Base-by-base conservation (phyloP, 495 filamentous ascomycete genomes). In the Glarea lozoyensis region DNA sequence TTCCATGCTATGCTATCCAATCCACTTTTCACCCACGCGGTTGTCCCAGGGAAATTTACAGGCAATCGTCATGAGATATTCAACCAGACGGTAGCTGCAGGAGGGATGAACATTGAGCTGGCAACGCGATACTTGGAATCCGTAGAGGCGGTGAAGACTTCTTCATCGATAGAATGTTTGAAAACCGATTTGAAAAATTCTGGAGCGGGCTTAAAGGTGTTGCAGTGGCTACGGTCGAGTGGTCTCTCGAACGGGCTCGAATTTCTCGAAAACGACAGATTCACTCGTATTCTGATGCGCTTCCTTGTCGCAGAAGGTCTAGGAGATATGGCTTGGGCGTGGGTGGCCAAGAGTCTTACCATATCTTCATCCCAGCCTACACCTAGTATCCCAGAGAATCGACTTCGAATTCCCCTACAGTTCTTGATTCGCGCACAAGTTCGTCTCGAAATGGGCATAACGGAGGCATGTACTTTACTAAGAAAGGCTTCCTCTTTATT, bases 1-100 rank as follows among this genome's bases (percentile, higher is more conserved):
- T 40, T 84, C 39, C 57, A 66, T 19, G 61, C 62, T 9, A 69
- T 84, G 21, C 59, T 84, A 6, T 64, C 68, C 4, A 76, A 76
- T 58, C 78, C 79, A 6, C 63, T 84, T n/a, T 62, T 74, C 39
- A 52, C 34, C 20, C 17, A 18, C 12, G 18, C 23, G 10, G 10
- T 15, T 25, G 41, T 22, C 15, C 3, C 29, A 24, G 12, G 12
- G 10, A 7, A n/a, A 20, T 35, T 25, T 46, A 16, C 10, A 40
- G 52, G 10, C 60, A 5, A 59, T 67, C 47, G 56, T 53, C 3
- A 29, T 52, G 21, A n/a, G n/a, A n/a, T n/a, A n/a, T 62, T 69
- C 48, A 55, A 62, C 19, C 35, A 52, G 22, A 46, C 53, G 10
- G 52, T 63, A 9, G 52, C 56, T 11, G 39, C 43, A 20, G 55